These are phyloP conservation scores for Anisodus tanguticus DNA, from an alignment of 257 asterid genomes.

Conservation along the genomic window DNA sequence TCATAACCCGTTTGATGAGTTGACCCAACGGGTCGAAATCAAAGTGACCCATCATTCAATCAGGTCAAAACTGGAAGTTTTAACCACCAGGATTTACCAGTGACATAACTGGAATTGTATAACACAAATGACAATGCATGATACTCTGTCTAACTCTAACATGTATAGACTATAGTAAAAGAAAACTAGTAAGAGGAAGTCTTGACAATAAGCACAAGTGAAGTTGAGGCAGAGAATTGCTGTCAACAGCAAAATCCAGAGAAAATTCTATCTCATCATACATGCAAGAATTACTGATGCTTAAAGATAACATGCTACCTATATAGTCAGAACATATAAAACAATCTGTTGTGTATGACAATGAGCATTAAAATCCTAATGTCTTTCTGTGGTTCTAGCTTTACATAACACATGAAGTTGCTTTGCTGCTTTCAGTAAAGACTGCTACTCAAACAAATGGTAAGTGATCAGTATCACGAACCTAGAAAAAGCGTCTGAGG, in stretches of 20 bases:
- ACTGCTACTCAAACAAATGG: constrained; percentile 21
- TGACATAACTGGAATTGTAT: neutral
- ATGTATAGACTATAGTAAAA: neutral
- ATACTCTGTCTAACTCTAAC: neutral
- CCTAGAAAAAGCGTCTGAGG: constrained; percentile 24
- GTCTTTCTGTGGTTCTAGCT: constrained; percentile 14
- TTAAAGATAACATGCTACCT: constrained; percentile 17
- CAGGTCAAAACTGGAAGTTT: neutral
- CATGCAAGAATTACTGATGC: constrained; percentile 8
- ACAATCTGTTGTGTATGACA: neutral
- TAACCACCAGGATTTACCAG: neutral
- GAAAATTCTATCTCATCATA: constrained; percentile 11
- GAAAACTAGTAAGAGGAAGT: neutral
- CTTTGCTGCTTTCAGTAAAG: constrained; percentile 24
- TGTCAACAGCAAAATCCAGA: constrained; percentile 9
- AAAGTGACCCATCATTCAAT: no score
- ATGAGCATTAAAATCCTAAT: constrained; percentile 27
- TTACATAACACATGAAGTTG: constrained; percentile 10
- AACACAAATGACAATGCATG: neutral
- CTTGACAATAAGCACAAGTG: neutral
- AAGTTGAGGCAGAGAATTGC: neutral
- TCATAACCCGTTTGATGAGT: no score
- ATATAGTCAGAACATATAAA: constrained; percentile 15
- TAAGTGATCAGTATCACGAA: constrained; percentile 2
- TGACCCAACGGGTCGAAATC: no score